Base-by-base conservation (phyloP, 2,329 filamentous ascomycete species). In the Xylaria sp. region DNA sequence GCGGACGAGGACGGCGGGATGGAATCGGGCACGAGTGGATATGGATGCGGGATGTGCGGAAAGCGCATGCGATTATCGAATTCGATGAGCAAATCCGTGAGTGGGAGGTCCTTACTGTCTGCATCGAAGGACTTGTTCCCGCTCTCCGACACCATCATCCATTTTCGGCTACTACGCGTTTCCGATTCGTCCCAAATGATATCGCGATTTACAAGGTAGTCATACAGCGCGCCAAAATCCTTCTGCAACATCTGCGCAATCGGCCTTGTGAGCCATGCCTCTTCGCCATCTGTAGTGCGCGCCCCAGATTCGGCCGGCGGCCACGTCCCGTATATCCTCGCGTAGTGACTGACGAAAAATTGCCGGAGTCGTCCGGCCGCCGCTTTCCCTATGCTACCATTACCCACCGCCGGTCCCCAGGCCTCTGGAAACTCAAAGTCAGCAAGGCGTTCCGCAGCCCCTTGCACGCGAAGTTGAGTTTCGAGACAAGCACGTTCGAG, bases 211-310 rank as follows among this genome's bases (percentile, higher is more conserved):
- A 92, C 88, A 1, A 91, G 78, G 65, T 89, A 90, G 69, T 91
- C 88, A 69, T 92, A 92, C 1, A 92, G 77, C 0, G 86, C 84
- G 2, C 87, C 86, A 69, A 92, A 91, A 67, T 91, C 89, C 33
- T 78, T 79, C 66, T 89, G 87, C n/a, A 92, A 73, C 2, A 78
- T 79, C 49, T 82, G 80, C 0, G 82, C 82, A 17, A 90, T 73
- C 2, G 80, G 82, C 42, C 89, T 80, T 4, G 84, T 88, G 12
- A 91, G 78, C 88, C 88, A 91, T 40, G 80, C 79, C 9, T 83
- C 81, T 33, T 82, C 78, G 8, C 73, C 79, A 0, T 78, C 76
- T 2, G 38, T 68, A 54, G 56, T 77, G 71, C 66, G 67, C 40
- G 64, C 55, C 50, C 70, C 68, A 4, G 56, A 50, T n/a, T 69